Conservation (phyloP, 768 basidiomycete genomes). For the Rickenella mellea region DNA sequence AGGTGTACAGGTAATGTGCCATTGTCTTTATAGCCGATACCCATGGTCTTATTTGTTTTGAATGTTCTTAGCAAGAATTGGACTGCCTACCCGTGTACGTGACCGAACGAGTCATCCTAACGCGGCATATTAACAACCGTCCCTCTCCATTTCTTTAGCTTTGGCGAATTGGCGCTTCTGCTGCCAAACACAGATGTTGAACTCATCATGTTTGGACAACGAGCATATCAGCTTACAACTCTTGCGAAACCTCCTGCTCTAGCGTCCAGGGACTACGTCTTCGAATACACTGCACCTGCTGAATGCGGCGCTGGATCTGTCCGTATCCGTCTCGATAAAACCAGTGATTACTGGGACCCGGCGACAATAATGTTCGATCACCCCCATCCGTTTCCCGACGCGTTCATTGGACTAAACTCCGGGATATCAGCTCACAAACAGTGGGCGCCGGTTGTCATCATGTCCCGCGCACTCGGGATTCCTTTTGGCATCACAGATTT, state of each 20-base stretch:
- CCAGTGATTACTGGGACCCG: slow-evolving; percentile 17
- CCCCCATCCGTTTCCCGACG: slow-evolving; percentile 31
- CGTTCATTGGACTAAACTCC: slow-evolving; percentile 31
- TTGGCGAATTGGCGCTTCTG: slow-evolving; percentile 35
- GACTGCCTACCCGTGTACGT: slow-evolving; percentile 31
- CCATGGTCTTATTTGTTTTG: no score
- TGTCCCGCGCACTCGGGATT: no score
- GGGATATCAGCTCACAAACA: slow-evolving; percentile 25
- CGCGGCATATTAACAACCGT: not conserved
- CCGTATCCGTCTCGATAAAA: slow-evolving; percentile 25
- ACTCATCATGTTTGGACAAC: slow-evolving; percentile 30
- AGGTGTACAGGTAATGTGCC: slow-evolving; percentile 28
- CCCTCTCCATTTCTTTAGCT: slow-evolving; percentile 16
- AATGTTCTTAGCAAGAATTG: no score
- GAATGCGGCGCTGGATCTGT: slow-evolving; percentile 29
- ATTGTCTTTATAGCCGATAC: no score
- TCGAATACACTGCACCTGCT: slow-evolving; percentile 25
- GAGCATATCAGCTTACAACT: slow-evolving; percentile 20
- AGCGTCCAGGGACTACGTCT: slow-evolving; percentile 23
- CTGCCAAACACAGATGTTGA: slow-evolving; percentile 36
- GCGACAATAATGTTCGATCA: slow-evolving; percentile 11
- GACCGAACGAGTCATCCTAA: no score
- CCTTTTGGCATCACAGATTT: no score
- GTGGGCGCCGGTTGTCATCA: slow-evolving; percentile 31
- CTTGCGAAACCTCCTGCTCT: slow-evolving; percentile 21